A percentile compares a stretch with the other conserved stretches of the same genome.
Evolutionary conservation across 768 basidiomycete species (phyloP).

Genomic region (Wakefieldia striispora): DNA sequence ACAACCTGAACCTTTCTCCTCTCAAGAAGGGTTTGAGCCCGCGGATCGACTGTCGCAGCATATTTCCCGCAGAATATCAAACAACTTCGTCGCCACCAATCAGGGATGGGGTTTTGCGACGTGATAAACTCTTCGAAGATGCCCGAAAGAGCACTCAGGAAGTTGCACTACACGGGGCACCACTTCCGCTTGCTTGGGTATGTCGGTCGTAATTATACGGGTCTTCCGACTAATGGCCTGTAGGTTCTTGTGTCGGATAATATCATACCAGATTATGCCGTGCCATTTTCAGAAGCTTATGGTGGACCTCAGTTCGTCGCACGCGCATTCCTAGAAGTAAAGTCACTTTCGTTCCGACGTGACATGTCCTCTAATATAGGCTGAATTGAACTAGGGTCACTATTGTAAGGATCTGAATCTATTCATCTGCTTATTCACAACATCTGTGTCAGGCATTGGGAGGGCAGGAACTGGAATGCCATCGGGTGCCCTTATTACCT

Average conservation of each 20-base stretch:
- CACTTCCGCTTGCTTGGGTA: slow-evolving; percentile 29
- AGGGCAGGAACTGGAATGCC: slow-evolving; percentile 27
- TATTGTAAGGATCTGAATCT: slow-evolving; percentile 20
- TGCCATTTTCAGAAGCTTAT: slow-evolving; percentile 26
- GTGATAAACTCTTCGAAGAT: slow-evolving; percentile 1
- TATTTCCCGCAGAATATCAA: slow-evolving; percentile 13
- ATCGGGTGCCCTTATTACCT: slow-evolving; percentile 24
- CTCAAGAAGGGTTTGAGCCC: slow-evolving; percentile 14
- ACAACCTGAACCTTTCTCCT: slow-evolving; percentile 14
- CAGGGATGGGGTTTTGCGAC: not conserved
- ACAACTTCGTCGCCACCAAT: not conserved
- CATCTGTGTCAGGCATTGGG: slow-evolving; percentile 19
- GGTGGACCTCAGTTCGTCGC: slow-evolving; percentile 28
- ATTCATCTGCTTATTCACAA: not conserved
- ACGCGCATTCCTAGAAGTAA: slow-evolving; percentile 25
- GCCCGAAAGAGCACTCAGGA: slow-evolving; percentile 10
- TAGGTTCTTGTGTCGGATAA: slow-evolving; percentile 29
- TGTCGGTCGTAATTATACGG: not conserved
- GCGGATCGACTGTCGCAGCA: slow-evolving; percentile 20
- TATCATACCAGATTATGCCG: slow-evolving; percentile 27
- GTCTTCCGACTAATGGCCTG: not conserved
- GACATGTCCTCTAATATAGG: not conserved
- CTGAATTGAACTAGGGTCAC: slow-evolving; percentile 16
- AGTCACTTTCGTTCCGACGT: not conserved
- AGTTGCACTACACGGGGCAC: slow-evolving; percentile 18